Evolutionary conservation across 768 basidiomycete species (phyloP), one percentile per base, ranked within the genome.

Genomic region (Vararia minispora): DNA sequence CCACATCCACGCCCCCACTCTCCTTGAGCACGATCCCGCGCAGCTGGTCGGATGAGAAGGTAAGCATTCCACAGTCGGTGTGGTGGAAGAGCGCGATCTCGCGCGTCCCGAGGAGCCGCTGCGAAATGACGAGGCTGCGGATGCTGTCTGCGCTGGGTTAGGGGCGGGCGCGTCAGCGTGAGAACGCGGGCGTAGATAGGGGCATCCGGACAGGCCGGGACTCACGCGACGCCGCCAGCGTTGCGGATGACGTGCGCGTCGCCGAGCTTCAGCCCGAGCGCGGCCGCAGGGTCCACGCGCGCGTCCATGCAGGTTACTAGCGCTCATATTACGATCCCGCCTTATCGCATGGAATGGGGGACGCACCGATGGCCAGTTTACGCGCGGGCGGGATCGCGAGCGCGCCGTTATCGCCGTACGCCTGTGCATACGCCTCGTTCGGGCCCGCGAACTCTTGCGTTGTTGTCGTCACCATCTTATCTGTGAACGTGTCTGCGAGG

Each of bases 221-320:
- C 74, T 22, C 56, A 78, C 77, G 70, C 76, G 43, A 60, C 53
- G 17, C 78, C 76, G 21, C 79, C 80, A n/a, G 76, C 80, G 53
- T 83, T 85, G 16, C 81, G 68, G 44, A 83, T 79, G 35, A 83
- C 62, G 56, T 81, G 79, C 3, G 79, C 76, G 34, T 80, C 78
- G 31, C 81, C 81, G 24, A 79, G 66, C 13, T 73, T 58, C 37
- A 80, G 62, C 12, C 76, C 78, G 14, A 81, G 65, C 33, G 75
- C 68, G 9, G 67, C 60, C 26, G 69, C 70, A 21, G 74, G 72
- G 49, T 81, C 72, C 46, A 82, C 62, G 37, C 80, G 74, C 35
- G 78, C 76, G 53, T 82, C 80, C 79, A 82, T 85, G 60, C 78
- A 81, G 14, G 76, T 77, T 21, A 77, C 72, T 76, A 5, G 16